Conservation (phyloP, 1,284 basidiomycete genomes). For the Clitocybe nebularis region DNA sequence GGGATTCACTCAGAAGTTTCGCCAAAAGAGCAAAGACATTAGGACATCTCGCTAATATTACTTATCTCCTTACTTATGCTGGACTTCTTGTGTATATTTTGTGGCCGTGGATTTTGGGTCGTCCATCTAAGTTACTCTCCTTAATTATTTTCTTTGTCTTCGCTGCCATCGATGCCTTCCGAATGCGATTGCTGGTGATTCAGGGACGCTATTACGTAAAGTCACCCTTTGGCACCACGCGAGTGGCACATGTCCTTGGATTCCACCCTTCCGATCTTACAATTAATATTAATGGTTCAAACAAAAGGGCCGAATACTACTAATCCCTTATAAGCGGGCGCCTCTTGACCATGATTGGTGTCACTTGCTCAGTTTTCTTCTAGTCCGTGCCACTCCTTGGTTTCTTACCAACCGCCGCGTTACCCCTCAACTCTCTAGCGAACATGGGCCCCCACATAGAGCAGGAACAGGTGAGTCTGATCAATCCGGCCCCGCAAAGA, state of each 20-base stretch:
- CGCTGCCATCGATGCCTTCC: background rate
- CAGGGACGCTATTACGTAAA: too few species aligned
- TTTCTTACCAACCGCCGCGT: too few species aligned
- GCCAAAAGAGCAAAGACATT: conserved; percentile 25
- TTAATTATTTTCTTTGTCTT: conserved; percentile 2
- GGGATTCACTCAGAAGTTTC: conserved; percentile 45
- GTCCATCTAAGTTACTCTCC: conserved; percentile 1
- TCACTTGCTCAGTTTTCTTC: background rate
- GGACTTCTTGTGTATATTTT: conserved; percentile 7
- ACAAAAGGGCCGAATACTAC: background rate
- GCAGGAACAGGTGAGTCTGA: too few species aligned
- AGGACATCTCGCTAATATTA: background rate
- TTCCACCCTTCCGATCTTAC: too few species aligned
- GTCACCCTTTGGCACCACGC: conserved; percentile 1
- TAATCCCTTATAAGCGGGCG: background rate
- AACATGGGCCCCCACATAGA: too few species aligned
- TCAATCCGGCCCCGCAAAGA: too few species aligned
- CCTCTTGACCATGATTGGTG: background rate
- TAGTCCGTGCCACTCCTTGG: background rate
- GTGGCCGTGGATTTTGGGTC: conserved; percentile 6
- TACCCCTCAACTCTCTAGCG: too few species aligned
- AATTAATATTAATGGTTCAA: too few species aligned
- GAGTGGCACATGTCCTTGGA: background rate
- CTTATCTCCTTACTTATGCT: conserved; percentile 5
- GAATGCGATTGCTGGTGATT: background rate